Evolutionary conservation across 2,329 filamentous ascomycete genomes (phyloP), one percentile per base, ranked within the genome.

Genomic region (Apiospora aurea): DNA sequence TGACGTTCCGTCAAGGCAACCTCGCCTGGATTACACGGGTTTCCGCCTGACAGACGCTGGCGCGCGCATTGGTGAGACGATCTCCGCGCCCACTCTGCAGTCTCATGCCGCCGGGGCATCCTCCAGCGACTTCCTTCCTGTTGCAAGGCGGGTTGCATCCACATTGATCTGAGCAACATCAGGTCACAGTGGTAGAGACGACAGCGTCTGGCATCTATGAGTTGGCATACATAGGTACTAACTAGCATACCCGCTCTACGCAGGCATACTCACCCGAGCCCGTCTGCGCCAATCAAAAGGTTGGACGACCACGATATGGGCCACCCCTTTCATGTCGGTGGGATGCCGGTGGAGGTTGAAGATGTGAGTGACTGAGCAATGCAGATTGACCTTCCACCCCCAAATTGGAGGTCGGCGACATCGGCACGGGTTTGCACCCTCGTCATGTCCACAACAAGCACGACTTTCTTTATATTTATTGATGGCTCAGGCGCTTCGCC

Each of bases 391-490:
- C 57, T 34, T 64, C 57, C 57, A 29, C 41, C 34, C 29, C 34
- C 57, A 41, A 64, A 64, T 64, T 64, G 57, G 57, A 64, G 57
- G 57, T 64, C 57, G 57, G 57, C 57, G 57, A 64, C 34, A n/a
- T 64, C 57, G 57, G 57, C 57, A 64, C 34, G 1, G 11, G 41
- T 61, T 61, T 24, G 34, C 29, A 41, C 57, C 29, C 57, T 41
- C 57, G 57, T 41, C 29, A 64, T 41, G 57, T 41, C 57, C 13
- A 64, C 13, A 64, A 41, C 57, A 64, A 64, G 34, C 38, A 24
- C 34, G 57, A 34, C 57, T 64, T n/a, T 64, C 57, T 64, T n/a
- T 64, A 64, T 64, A 41, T 64, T 64, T 64, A 41, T 64, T 64
- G 57, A 64, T 64, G 57, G 57, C 21, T 24, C 34, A 41, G 57